These are phyloP conservation scores for Agrocybe pediades DNA, from an alignment of 768 basidiomycete species.

Conservation along the genomic window DNA sequence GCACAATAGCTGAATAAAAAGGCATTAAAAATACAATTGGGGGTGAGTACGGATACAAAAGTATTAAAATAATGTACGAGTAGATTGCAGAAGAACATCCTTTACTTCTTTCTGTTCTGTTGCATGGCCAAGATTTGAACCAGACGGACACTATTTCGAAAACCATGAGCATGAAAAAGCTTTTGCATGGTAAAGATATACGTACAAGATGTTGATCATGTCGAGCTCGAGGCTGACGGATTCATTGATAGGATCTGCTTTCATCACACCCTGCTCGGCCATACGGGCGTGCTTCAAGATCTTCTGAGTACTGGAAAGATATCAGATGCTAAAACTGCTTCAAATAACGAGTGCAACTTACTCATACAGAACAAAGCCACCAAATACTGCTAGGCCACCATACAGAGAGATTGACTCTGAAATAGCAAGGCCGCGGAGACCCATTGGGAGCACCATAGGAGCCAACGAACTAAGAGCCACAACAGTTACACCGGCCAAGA, in stretches of 20 bases:
- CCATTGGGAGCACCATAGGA: conserved; percentile 86
- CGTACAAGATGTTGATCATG: conserved; percentile 89
- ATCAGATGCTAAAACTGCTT: background rate
- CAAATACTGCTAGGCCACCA: conserved; percentile 86
- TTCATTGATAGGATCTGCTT: conserved; percentile 77
- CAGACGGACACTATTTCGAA: conserved; percentile 61
- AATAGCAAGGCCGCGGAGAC: conserved; percentile 73
- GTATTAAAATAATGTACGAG: background rate
- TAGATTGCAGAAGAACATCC: background rate
- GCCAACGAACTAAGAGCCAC: conserved; percentile 86
- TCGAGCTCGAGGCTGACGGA: conserved; percentile 80
- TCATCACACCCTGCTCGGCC: conserved; percentile 66
- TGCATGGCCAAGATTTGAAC: conserved; percentile 80
- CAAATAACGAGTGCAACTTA: conserved; percentile 32
- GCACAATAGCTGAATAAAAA: too few relatives aligned
- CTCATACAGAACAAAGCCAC: conserved; percentile 88
- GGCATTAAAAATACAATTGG: conserved; percentile 9
- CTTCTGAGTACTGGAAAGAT: conserved; percentile 70
- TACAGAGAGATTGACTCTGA: conserved; percentile 82
- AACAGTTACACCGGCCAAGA: conserved; percentile 87
- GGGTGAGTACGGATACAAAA: conserved; percentile 5
- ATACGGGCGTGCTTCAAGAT: conserved; percentile 76
- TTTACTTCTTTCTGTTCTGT: conserved; percentile 53
- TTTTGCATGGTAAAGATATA: conserved; percentile 2
- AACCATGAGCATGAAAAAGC: background rate